Evolutionary conservation across 257 asterid species (phyloP), one percentile per base, ranked within the genome.

Genomic region (Nicotiana obtusifolia): DNA sequence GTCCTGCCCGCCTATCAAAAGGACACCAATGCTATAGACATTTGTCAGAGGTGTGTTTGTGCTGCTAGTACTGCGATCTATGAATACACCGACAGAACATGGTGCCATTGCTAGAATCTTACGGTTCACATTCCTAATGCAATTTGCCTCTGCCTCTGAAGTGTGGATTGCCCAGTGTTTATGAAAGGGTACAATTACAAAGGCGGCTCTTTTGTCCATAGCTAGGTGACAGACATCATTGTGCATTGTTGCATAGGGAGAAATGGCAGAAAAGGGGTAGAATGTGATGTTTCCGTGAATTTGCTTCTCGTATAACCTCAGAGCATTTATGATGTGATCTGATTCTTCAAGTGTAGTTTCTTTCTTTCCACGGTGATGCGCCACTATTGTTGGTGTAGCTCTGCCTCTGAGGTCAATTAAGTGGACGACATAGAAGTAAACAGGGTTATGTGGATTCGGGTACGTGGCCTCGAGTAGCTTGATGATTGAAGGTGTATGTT

Each of bases 1-100:
- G 53, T 89, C 91, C 1, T 82, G 49, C 13, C 93, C 93, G 8
- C 93, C 91, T 4, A 89, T 4, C 66, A 86, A 89, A 28, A 88
- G 28, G 10, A 89, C 84, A 2, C 87, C 89, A 0, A 88, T 73
- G 1, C 71, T 82, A 59, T 71, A 85, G 2, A 83, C 20, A 0
- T 10, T 67, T 16, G 22, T 5, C 59, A 44, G 26, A 24, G 22
- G 17, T 71, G 47, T n/a, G 31, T 54, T 71, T 37, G 22, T 37
- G 31, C 56, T 71, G 10, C 22, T 71, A 13, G 22, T 64, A 0
- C 77, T 83, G 11, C 86, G 87, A 28, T 88, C 90, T 19, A 88
- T 56, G 10, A 89, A 30, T 64, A 89, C 81, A 28, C 89, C 93
- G 1, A 88, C 87, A 0, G 93, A 84, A 77, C 90, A 88, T 49